Base-by-base conservation (phyloP, 2,329 filamentous ascomycete genomes). In the Huntiella abstrusa region DNA sequence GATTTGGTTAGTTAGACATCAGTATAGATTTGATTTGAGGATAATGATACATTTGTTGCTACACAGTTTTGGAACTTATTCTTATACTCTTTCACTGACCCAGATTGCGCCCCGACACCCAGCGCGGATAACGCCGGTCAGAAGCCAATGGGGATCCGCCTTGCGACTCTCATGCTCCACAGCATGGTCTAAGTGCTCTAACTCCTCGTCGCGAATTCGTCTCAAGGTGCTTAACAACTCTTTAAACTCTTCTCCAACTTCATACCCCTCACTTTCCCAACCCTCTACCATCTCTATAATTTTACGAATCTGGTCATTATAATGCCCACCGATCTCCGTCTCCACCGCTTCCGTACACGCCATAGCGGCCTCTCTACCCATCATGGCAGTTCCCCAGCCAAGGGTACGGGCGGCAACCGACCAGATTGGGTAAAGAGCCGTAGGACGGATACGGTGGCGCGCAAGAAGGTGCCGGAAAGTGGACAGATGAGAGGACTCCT, bases 271-370 rank as follows among this genome's bases (percentile, higher is more conserved):
- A 6, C 66, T 68, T 62, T 88, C 75, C 68, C 86, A 83, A 53
- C 79, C 72, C 5, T 73, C 68, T 48, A 84, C 73, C 80, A 93
- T 95, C 51, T 81, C 78, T 35, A 96, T 61, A 54, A 98, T 64
- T 45, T 75, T 72, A 19, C 84, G 69, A 37, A 98, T 85, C 64
- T 98, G 91, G 52, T 77, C 77, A 59, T 96, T 96, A 61, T 98
- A 98, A 64, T 98, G 91, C 22, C 77, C 77, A 2, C 91, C 91
- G 52, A 98, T 98, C 66, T 96, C 91, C 5, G 88, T 98, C 69
- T 98, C 91, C 1, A 98, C 88, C 1, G 91, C 91, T 63, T 98
- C 91, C 1, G 91, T 96, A 60, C 91, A 98, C 10, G 91, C 91
- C 91, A 98, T 98, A 33, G 91, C 88, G 2, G 88, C 87, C 63